Base-by-base conservation (phyloP, 345 rosid species). In the Geranium brycei region DNA sequence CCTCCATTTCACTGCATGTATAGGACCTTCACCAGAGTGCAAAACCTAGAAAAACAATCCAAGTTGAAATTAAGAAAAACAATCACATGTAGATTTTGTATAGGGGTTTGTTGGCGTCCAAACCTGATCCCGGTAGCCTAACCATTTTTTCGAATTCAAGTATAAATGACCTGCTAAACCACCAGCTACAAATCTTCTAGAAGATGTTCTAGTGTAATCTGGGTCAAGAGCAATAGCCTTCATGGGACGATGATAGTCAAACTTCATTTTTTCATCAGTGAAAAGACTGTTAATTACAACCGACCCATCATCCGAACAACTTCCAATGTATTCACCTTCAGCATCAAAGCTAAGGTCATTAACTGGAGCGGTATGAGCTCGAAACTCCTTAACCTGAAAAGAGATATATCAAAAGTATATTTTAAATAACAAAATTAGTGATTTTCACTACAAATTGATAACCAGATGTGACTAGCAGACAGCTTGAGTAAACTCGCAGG, bases 11-110 rank as follows among this genome's bases (percentile, higher is more conserved):
- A 91, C 85, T 40, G 88, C 80, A 78, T 95, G 99, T 69, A 91
- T 80, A 31, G 99, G 99, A 71, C 99, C 97, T 87, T 95, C 99
- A 71, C 97, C 97, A 60, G 91, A 95, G 69, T 95, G 99, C 77
- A 91, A 82, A 73, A 91, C 96, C 99, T 81, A 73, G 61, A 71
- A 64, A 30, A 71, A 55, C 31, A 56, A 19, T 19, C 41, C 23
- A 23, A 30, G 14, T 0, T 13, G 11, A 47, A 11, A 47, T 47
- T 47, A 47, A 47, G 11, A 35, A 35, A 6, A 47, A 11, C 11
- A 23, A 23, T 13, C 53, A 47, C 53, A 35, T 6, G 15, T 16
- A 32, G 32, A 64, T 40, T 70, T 66, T 35, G 57, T 58, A 64
- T 63, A 61, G 19, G 28, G 17, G 60, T 41, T 15, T 17, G 57